Conservation (phyloP, 441 rosid species). For the Jatropha multifida region DNA sequence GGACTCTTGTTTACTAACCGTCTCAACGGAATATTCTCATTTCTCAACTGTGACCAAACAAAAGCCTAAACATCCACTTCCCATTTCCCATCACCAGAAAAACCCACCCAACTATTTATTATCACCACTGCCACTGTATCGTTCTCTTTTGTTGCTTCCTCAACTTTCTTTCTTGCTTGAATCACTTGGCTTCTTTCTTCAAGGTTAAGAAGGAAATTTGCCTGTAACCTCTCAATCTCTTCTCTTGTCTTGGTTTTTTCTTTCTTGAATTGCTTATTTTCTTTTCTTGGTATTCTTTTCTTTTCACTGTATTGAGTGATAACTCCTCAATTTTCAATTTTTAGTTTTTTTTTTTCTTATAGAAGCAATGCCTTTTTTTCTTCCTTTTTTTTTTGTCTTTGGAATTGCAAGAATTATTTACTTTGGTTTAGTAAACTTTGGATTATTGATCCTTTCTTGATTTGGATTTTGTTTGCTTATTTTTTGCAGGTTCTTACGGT, state of each 20-base stretch:
- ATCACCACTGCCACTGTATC: neutral
- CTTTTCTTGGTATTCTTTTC: no score
- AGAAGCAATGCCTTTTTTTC: neutral
- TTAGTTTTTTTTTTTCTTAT: neutral
- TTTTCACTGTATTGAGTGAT: neutral
- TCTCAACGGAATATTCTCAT: slow-evolving; percentile 1
- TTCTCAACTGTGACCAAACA: neutral
- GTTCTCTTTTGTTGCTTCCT: neutral
- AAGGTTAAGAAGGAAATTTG: neutral
- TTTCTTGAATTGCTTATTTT: neutral
- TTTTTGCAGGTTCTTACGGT: neutral
- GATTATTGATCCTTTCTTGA: neutral
- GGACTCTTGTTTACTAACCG: slow-evolving; percentile 3
- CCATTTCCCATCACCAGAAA: neutral
- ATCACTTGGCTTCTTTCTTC: neutral
- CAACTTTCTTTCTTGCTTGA: neutral
- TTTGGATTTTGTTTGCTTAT: neutral
- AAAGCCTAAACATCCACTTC: neutral
- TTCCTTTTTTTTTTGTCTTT: neutral
- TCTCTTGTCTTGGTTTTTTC: neutral
- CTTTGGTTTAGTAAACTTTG: neutral
- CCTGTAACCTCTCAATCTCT: no score
- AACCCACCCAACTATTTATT: neutral
- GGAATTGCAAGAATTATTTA: neutral
- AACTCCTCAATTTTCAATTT: neutral